Evolutionary conservation across 495 filamentous ascomycete genomes (phyloP).

Genomic region (Haplographium delicatum): DNA sequence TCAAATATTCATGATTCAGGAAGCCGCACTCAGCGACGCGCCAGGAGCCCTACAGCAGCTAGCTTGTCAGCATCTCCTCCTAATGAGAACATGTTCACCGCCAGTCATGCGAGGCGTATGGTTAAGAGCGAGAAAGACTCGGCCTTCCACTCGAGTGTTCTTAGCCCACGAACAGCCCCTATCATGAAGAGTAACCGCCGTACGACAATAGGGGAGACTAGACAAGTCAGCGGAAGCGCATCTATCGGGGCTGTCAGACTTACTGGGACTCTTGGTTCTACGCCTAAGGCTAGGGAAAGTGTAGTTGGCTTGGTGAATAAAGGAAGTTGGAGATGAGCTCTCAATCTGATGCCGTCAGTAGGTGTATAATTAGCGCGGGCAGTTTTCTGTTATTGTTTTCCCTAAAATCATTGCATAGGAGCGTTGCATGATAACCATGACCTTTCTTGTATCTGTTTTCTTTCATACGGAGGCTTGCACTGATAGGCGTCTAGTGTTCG

Average conservation of each 20-base stretch:
- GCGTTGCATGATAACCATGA: conserved; percentile 19
- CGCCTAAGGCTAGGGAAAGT: conserved; percentile 22
- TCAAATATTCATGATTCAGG: conserved; percentile 31
- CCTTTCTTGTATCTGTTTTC: conserved; percentile 15
- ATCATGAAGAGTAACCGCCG: conserved; percentile 47
- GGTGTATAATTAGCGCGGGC: conserved; percentile 3
- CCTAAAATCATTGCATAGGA: conserved; percentile 11
- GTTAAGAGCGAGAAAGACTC: conserved; percentile 58
- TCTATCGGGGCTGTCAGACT: conserved; percentile 13
- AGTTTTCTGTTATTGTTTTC: conserved; percentile 1
- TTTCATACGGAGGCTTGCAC: background rate
- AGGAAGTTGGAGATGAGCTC: conserved; percentile 22
- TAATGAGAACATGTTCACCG: conserved; percentile 61
- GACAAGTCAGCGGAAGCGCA: conserved; percentile 18
- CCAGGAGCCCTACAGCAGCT: conserved; percentile 53
- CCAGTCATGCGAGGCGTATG: conserved; percentile 65
- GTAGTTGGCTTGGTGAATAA: conserved; percentile 20
- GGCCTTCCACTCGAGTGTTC: conserved; percentile 49
- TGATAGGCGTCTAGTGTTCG: background rate
- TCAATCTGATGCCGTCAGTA: background rate
- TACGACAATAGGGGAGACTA: conserved; percentile 20
- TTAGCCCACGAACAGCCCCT: conserved; percentile 60
- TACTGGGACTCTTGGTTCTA: conserved; percentile 11
- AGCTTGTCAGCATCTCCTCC: conserved; percentile 49
- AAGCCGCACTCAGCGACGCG: conserved; percentile 46